Conservation (phyloP, 768 basidiomycete genomes). For the Tricholoma bakamatsutake region DNA sequence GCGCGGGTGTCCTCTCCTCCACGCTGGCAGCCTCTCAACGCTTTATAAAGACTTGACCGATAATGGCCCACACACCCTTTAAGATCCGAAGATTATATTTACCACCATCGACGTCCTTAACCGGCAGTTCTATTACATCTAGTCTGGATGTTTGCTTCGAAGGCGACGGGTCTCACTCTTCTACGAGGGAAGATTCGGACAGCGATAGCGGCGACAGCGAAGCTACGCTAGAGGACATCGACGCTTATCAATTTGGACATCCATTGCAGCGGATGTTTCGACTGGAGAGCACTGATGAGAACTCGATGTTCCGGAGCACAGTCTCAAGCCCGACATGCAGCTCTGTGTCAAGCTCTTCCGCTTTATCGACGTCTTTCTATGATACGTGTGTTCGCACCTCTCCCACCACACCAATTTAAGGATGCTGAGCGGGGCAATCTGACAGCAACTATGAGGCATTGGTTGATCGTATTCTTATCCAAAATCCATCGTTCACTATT, state of each 20-base stretch:
- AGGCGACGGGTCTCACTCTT: slow-evolving; percentile 18
- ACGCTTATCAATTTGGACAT: slow-evolving; percentile 23
- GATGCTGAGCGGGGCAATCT: neutral
- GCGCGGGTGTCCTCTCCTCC: neutral
- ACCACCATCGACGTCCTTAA: neutral
- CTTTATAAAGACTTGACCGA: neutral
- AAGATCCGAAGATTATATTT: neutral
- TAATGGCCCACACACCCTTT: neutral
- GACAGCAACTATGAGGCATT: slow-evolving; percentile 26
- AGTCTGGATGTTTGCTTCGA: slow-evolving; percentile 12
- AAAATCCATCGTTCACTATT: slow-evolving; percentile 15
- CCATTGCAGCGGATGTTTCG: slow-evolving; percentile 31
- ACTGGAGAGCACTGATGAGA: slow-evolving; percentile 18
- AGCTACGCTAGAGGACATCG: slow-evolving; percentile 26
- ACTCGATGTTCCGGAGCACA: slow-evolving; percentile 14
- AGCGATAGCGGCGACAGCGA: slow-evolving; percentile 21
- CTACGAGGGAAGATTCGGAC: slow-evolving; percentile 15
- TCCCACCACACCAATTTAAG: neutral
- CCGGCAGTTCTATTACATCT: neutral
- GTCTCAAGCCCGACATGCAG: slow-evolving; percentile 16
- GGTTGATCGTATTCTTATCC: slow-evolving; percentile 23
- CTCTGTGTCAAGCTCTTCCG: slow-evolving; percentile 22
- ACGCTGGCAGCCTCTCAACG: neutral
- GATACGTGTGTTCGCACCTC: slow-evolving; percentile 21
- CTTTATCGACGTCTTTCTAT: slow-evolving; percentile 23